phyloP scores from a whole-genome alignment of 768 basidiomycete genomes.

The Trametes maxima region DNA sequence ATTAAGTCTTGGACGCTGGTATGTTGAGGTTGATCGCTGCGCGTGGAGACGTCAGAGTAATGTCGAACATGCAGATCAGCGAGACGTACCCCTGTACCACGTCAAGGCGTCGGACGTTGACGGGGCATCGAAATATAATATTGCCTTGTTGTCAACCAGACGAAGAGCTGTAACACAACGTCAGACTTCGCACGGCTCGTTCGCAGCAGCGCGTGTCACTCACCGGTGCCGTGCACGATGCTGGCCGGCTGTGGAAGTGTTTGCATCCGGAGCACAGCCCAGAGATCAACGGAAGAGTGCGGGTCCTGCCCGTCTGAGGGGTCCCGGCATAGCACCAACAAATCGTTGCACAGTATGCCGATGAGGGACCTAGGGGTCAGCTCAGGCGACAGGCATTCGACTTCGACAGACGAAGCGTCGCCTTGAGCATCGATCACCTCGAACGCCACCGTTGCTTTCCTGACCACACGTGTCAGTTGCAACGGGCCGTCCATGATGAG shows the following conservation, averaged over 20 bases:
- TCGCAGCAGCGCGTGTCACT: slow-evolving; percentile 17
- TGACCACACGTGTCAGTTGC: slow-evolving; percentile 85
- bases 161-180: slow-evolving; percentile 59
- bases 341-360: slow-evolving; percentile 89
- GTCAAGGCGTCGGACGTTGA: slow-evolving; percentile 83
- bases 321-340: slow-evolving; percentile 89
- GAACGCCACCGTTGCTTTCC: slow-evolving; percentile 79
- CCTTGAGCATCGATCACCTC: slow-evolving; percentile 80
- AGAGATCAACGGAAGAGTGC: slow-evolving; percentile 80
- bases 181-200: neutral
- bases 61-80: slow-evolving; percentile 10
- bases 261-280: slow-evolving; percentile 96
- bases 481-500: slow-evolving; percentile 92
- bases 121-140: slow-evolving; percentile 86
- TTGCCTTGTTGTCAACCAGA: slow-evolving; percentile 89
- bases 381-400: slow-evolving; percentile 89
- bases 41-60: neutral
- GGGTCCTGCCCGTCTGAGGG: slow-evolving; percentile 81
- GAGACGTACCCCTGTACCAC: slow-evolving; percentile 79
- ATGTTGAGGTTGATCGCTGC: slow-evolving; percentile 89
- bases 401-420: slow-evolving; percentile 79
- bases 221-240: slow-evolving; percentile 86
- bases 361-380: slow-evolving; percentile 76
- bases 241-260: slow-evolving; percentile 88
- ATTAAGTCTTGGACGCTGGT: slow-evolving; percentile 75